These are phyloP conservation scores for Solanum hybrid DNA, from an alignment of 305 asterid species.

Conservation along the genomic window DNA sequence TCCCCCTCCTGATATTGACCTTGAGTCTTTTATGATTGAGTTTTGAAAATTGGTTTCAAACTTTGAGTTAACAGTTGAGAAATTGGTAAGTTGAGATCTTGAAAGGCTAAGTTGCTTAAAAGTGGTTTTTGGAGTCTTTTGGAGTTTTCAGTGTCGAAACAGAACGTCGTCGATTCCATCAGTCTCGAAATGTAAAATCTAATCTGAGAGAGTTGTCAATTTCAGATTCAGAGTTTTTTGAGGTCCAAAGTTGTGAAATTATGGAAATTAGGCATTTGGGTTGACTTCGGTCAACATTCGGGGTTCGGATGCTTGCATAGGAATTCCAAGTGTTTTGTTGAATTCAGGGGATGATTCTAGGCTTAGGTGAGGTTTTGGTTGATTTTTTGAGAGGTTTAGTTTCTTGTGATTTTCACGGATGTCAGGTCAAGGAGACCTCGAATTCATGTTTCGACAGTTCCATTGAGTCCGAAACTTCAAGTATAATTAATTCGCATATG, in stretches of 20 bases:
- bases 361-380: neutral
- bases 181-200: neutral
- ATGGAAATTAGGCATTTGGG: neutral
- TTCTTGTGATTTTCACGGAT: neutral
- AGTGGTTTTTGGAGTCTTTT: neutral
- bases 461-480: neutral
- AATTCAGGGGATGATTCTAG: neutral
- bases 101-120: neutral
- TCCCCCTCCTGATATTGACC: neutral
- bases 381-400: neutral
- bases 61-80: neutral
- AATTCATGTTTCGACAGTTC: neutral
- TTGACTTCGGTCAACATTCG: neutral
- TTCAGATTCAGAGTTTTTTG: neutral
- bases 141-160: neutral
- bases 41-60: neutral
- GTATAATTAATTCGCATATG: neutral
- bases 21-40: neutral
- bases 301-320: neutral
- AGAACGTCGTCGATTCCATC: too few relatives aligned
- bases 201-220: neutral
- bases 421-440: neutral
- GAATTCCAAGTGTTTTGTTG: neutral
- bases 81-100: too few relatives aligned
- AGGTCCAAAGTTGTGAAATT: neutral